These are phyloP conservation scores for Oryza brachyantha DNA, from an alignment of 176 grass and related monocot species.

Conservation along the genomic window DNA sequence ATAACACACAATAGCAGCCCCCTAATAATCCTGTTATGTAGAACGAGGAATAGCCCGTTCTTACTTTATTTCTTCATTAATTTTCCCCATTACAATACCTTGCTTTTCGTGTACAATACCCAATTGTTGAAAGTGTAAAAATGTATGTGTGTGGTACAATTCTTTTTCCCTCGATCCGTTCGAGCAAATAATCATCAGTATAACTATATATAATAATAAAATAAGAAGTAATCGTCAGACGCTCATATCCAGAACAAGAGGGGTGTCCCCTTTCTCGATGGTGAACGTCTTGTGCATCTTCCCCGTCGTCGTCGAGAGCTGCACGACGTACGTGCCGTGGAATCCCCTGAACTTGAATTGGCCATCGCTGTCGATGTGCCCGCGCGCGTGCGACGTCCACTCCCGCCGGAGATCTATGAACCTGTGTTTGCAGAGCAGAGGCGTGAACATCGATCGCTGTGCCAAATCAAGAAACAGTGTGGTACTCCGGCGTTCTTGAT, in stretches of 20 bases:
- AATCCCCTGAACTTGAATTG: conserved; percentile 68
- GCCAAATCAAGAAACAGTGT: background rate
- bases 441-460: background rate
- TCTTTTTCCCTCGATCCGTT: background rate
- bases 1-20: too few species aligned
- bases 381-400: conserved; percentile 64
- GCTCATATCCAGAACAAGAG: conserved; percentile 53
- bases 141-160: conserved; percentile 1
- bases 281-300: conserved; percentile 47
- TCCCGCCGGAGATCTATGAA: conserved; percentile 53
- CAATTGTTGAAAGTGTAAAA: conserved; percentile 1
- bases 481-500: background rate
- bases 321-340: conserved; percentile 51
- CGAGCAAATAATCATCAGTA: conserved; percentile 13
- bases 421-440: conserved; percentile 8
- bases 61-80: conserved; percentile 40
- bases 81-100: conserved; percentile 44
- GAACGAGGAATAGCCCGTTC: conserved; percentile 38
- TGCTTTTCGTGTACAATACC: conserved; percentile 35
- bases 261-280: conserved; percentile 70
- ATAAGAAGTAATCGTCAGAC: conserved; percentile 13
- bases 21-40: background rate
- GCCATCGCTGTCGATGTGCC: conserved; percentile 35
- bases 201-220: background rate
- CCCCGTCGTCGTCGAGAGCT: conserved; percentile 44